These are phyloP conservation scores for Mitragyna speciosa DNA, from an alignment of 257 asterid genomes.

Conservation along the genomic window DNA sequence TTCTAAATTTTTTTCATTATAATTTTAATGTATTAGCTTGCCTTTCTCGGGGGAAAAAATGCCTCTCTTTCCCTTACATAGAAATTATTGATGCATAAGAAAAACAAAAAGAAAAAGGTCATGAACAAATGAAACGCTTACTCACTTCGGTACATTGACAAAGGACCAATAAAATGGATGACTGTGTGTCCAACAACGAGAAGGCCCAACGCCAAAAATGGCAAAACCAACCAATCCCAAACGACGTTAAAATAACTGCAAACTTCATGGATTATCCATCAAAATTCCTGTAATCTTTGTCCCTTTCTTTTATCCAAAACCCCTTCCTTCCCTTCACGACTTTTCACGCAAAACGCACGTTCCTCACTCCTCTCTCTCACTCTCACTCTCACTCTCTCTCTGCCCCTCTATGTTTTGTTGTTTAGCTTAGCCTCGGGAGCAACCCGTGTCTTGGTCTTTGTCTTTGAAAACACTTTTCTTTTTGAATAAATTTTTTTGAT, in stretches of 20 bases:
- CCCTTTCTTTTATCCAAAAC: neutral
- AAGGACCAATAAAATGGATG: neutral
- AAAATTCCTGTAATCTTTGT: neutral
- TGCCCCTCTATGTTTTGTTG: conserved; percentile 36
- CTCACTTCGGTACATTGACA: too few relatives aligned
- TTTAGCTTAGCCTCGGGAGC: conserved; percentile 58
- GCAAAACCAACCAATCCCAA: too few relatives aligned
- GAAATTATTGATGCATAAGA: too few relatives aligned
- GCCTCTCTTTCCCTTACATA: too few relatives aligned
- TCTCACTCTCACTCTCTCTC: neutral
- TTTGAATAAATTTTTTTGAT: conserved; percentile 3
- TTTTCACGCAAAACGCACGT: conserved; percentile 28
- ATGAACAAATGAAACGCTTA: neutral
- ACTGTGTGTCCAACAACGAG: neutral
- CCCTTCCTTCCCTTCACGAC: conserved; percentile 17
- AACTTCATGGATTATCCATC: neutral
- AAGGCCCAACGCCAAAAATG: neutral
- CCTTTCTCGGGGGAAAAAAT: too few relatives aligned
- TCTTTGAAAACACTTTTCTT: conserved; percentile 9
- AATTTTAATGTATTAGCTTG: too few relatives aligned
- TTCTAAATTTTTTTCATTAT: too few relatives aligned
- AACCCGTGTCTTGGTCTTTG: conserved; percentile 38
- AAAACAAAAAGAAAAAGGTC: too few relatives aligned
- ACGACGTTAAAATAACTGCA: too few relatives aligned
- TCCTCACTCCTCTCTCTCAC: conserved; percentile 24